Percentiles rank a stretch among this genome's conserved stretches.
Conservation (phyloP, 2,329 filamentous ascomycete genomes). For the Simplicillium aogashimaense region DNA sequence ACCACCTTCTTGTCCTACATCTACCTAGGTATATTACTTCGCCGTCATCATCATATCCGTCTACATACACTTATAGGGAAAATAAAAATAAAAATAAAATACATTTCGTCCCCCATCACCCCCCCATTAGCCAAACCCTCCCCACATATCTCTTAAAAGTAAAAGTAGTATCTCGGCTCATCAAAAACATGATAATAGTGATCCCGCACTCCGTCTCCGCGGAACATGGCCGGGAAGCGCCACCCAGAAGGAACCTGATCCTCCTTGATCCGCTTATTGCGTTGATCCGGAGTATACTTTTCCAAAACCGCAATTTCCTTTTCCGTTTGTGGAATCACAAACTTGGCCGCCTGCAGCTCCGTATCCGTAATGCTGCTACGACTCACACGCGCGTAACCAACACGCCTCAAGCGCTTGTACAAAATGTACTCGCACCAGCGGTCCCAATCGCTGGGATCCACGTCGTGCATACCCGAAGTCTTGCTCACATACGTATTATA, state of each 20-base stretch:
- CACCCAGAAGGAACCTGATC: slow-evolving; percentile 64
- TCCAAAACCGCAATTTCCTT: slow-evolving; percentile 39
- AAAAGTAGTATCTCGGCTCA: slow-evolving; percentile 66
- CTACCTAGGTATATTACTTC: too few species aligned
- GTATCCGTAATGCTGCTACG: slow-evolving; percentile 92
- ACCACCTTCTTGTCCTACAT: too few species aligned
- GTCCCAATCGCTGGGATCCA: slow-evolving; percentile 89
- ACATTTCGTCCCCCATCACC: not conserved
- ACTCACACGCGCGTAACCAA: slow-evolving; percentile 83
- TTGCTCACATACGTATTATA: slow-evolving; percentile 93
- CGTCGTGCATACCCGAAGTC: slow-evolving; percentile 84
- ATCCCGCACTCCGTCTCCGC: slow-evolving; percentile 74
- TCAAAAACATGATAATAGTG: slow-evolving; percentile 94
- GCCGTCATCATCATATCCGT: too few species aligned
- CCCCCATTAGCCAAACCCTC: too few species aligned
- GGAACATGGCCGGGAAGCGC: slow-evolving; percentile 78
- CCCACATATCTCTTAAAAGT: not conserved
- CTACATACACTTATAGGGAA: not conserved
- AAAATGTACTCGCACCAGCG: slow-evolving; percentile 98
- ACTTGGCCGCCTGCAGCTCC: slow-evolving; percentile 93
- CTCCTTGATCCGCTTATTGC: slow-evolving; percentile 54
- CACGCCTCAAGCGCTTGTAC: slow-evolving; percentile 78
- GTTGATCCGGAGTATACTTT: slow-evolving; percentile 37
- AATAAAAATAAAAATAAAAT: not conserved
- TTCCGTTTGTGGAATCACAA: slow-evolving; percentile 62